Percentiles rank a stretch among this genome's conserved stretches.
Evolutionary conservation across 257 asterid genomes (phyloP).

Genomic region (Solanum piurae): DNA sequence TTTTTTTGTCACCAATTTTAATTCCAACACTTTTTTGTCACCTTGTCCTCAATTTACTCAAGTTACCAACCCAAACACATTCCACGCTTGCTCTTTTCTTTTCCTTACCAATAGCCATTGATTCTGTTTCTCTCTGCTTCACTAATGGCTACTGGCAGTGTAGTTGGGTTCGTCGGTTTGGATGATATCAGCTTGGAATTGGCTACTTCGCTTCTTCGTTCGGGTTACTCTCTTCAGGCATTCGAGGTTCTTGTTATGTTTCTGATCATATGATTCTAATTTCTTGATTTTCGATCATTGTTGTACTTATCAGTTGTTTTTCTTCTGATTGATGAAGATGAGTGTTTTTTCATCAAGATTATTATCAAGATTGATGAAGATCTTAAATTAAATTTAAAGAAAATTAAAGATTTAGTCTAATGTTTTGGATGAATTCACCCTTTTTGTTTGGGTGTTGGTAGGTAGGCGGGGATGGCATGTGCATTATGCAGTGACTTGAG

Average conservation of each 20-base stretch:
- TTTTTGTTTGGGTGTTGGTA: not conserved
- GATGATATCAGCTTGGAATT: conserved; percentile 63
- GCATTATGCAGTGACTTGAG: not conserved
- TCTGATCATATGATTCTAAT: not conserved
- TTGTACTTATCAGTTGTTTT: not conserved
- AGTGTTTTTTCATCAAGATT: not conserved
- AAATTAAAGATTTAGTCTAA: not conserved
- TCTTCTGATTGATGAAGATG: not conserved
- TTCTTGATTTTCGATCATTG: not conserved
- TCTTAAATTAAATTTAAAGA: not conserved
- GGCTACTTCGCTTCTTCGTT: conserved; percentile 57
- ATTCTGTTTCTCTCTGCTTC: not conserved
- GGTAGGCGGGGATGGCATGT: not conserved
- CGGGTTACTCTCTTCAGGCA: conserved; percentile 62
- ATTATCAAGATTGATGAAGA: not conserved
- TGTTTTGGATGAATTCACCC: not conserved
- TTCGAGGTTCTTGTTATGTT: conserved; percentile 35
- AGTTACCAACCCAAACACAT: not conserved
- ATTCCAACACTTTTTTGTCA: too few relatives aligned
- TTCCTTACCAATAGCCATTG: not conserved
- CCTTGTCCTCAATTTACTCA: not conserved
- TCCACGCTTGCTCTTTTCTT: not conserved
- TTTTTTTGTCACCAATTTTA: too few relatives aligned
- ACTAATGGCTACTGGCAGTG: conserved; percentile 36
- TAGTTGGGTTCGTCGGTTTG: conserved; percentile 75